Evolutionary conservation across 108 stramenopile genomes (phyloP).

Genomic region (Cyclotella cryptica): DNA sequence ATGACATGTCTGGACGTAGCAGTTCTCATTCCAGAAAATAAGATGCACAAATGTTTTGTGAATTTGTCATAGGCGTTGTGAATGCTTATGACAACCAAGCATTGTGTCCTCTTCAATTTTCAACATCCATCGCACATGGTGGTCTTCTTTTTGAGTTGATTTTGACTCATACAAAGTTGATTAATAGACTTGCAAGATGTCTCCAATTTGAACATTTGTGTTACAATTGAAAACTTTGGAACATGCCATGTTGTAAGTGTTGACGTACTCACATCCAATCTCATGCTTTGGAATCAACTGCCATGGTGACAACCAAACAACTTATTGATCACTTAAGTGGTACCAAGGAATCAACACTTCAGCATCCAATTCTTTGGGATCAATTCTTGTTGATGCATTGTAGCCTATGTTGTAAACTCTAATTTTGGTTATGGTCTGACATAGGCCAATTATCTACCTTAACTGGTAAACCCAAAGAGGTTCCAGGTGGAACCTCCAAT

Average conservation of each 20-base stretch:
- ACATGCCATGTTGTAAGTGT: neutral
- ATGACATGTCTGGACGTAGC: neutral
- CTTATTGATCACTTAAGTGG: neutral
- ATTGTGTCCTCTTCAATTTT: neutral
- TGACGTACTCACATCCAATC: neutral
- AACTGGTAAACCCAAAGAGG: no score
- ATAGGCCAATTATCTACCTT: no score
- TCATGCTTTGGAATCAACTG: neutral
- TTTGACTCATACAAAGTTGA: neutral
- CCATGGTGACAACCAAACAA: neutral
- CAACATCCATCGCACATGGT: neutral
- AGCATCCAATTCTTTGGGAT: neutral
- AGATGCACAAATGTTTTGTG: neutral
- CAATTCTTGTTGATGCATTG: neutral
- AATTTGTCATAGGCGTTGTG: neutral
- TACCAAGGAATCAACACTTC: neutral
- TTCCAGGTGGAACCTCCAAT: no score
- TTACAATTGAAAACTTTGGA: neutral
- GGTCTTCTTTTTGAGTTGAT: neutral
- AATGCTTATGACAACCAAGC: neutral
- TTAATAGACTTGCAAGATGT: neutral
- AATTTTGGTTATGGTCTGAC: no score
- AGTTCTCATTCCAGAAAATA: neutral
- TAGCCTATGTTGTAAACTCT: no score
- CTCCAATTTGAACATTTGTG: slow-evolving; percentile 1